Percentiles rank a stretch among this genome's conserved stretches.
phyloP scores from a whole-genome alignment of 163 green algal genomes.

The Prototheca cutis region DNA sequence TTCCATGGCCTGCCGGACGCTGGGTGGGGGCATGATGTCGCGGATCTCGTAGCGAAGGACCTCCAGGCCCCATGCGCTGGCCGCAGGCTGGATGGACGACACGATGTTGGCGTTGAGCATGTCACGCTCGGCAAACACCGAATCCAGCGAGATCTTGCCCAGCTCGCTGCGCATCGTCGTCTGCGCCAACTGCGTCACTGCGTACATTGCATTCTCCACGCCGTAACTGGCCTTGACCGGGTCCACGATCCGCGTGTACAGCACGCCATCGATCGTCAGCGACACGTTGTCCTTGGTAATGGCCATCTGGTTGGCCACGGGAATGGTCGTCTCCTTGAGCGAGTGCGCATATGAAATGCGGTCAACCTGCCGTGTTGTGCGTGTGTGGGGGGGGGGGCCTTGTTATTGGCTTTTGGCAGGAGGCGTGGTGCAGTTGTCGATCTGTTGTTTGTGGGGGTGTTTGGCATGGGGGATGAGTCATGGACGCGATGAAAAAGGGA shows the following conservation, averaged over 20 bases:
- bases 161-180: constrained; percentile 97
- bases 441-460: too few species aligned
- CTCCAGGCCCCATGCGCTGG: constrained; percentile 24
- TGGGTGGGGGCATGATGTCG: constrained; percentile 84
- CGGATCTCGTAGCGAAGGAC: constrained; percentile 85
- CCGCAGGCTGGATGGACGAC: constrained; percentile 31
- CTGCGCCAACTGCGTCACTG: constrained; percentile 88
- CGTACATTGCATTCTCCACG: constrained; percentile 86
- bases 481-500: too few species aligned
- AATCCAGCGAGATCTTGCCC: constrained; percentile 96
- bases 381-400: too few species aligned
- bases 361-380: constrained; percentile 87
- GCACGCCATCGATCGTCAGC: constrained; percentile 94
- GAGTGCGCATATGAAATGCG: constrained; percentile 85
- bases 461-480: too few species aligned
- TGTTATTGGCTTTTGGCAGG: too few species aligned
- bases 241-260: constrained; percentile 91
- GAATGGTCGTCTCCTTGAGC: constrained; percentile 88
- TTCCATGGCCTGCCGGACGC: constrained; percentile 80
- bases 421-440: too few species aligned
- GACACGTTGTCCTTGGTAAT: constrained; percentile 98
- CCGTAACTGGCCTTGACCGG: constrained; percentile 79
- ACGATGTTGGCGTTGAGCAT: constrained; percentile 90
- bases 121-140: constrained; percentile 90
- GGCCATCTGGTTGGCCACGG: constrained; percentile 74